phyloP scores from a whole-genome alignment of 306 rosid genomes.

The Vigna nakashimae region DNA sequence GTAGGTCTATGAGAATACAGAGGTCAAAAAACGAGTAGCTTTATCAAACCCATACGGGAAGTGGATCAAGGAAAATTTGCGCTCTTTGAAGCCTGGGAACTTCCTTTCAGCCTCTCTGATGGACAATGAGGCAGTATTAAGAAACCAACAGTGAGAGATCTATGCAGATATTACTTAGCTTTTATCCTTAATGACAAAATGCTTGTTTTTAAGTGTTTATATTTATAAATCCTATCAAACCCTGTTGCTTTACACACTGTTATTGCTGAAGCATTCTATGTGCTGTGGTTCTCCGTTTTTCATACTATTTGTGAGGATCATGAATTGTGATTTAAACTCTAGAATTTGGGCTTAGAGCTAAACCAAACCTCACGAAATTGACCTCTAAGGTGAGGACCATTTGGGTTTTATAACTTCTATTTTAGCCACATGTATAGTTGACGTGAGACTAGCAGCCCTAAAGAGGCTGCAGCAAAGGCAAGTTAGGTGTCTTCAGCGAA shows the following conservation, averaged over 20 bases:
- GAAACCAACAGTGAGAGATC: constrained; percentile 93
- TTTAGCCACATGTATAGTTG: too few relatives aligned
- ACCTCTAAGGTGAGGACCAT: not conserved
- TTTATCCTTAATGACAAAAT: constrained; percentile 29
- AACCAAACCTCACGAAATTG: not conserved
- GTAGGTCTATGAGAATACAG: constrained; percentile 96
- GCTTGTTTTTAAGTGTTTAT: constrained; percentile 30
- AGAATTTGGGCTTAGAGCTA: not conserved
- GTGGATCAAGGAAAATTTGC: constrained; percentile 86
- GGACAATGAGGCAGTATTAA: constrained; percentile 82
- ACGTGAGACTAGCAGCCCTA: too few relatives aligned
- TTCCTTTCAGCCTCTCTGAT: constrained; percentile 77
- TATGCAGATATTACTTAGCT: constrained; percentile 36
- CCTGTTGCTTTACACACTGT: constrained; percentile 27
- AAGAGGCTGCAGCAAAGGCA: too few relatives aligned
- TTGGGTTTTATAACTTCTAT: too few relatives aligned
- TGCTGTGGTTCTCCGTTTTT: constrained; percentile 15
- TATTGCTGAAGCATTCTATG: constrained; percentile 28
- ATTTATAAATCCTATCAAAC: constrained; percentile 36
- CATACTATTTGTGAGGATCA: constrained; percentile 29
- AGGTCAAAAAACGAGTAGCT: constrained; percentile 95
- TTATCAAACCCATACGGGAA: constrained; percentile 86
- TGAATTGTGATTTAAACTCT: not conserved
- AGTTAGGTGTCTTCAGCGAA: too few relatives aligned
- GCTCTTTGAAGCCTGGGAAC: constrained; percentile 74